Base-by-base conservation (phyloP, 306 rosid species). In the Lagenaria siceraria region DNA sequence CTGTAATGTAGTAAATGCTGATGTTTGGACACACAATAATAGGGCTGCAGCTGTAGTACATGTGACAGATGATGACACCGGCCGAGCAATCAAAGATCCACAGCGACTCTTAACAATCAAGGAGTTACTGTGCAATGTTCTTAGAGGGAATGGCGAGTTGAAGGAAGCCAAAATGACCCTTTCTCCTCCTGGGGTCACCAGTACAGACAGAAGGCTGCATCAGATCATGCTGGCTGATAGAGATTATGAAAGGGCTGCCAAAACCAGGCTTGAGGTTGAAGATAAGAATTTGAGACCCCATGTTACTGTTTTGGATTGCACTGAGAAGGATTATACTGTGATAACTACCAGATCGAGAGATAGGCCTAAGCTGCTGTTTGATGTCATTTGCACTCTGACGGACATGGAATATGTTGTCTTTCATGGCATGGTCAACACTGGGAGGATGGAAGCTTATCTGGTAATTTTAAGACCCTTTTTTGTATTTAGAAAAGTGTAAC, bases 161-260 rank as follows among this genome's bases (percentile, higher is more conserved):
- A 89, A 90, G 84, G 87, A 86, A 7, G 96, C 97, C 55, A 92
- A 78, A 82, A 90, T 85, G 33, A 81, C 90, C 12, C 89, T 95
- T 61, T 91, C 96, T 76, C 87, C 89, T 2, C 90, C 92, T 75
- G 96, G 96, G 70, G 86, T 87, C 76, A 89, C 93, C 36, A 87
- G 88, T 56, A 88, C 93, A 86, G 97, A 88, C 53, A 80, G 99
- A 82, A 88, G 99, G 78, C 78, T 95, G 69, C 99, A 92, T 85
- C 99, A 95, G 89, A 88, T 95, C 66, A 95, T 95, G 99, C 90
- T 89, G 77, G 97, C 99, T 21, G 93, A 92, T 72, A 85, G 99
- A 81, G 99, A 95, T 83, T 95, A 92, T 36, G 99, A 89, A 83
- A 85, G 87, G 80, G 88, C 81, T 43, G 93, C 75, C 78, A 84